Conservation (phyloP, 208 protist genomes). For the Wallacemonas rigidus region DNA sequence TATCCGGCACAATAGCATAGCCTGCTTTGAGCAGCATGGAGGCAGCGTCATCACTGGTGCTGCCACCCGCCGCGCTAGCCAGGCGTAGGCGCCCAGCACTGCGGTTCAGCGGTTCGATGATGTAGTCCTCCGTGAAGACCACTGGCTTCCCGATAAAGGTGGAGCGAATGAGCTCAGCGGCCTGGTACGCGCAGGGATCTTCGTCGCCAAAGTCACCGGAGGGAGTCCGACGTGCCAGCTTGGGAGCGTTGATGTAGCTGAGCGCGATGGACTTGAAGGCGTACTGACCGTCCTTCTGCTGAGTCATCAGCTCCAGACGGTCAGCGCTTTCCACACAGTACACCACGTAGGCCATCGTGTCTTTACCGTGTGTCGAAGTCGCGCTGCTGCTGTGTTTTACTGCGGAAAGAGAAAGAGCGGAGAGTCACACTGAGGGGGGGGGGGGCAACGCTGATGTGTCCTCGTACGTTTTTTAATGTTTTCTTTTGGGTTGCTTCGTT, state of each 20-base stretch:
- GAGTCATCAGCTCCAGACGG: conserved; percentile 73
- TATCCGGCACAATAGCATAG: conserved; percentile 64
- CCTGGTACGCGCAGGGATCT: conserved; percentile 88
- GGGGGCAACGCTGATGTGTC: too few relatives aligned
- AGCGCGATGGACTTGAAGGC: conserved; percentile 76
- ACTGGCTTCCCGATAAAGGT: conserved; percentile 88
- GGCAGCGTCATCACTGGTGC: conserved; percentile 58
- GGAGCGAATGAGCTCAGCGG: conserved; percentile 80
- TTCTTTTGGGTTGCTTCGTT: too few relatives aligned
- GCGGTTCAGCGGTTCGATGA: conserved; percentile 81
- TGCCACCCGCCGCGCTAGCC: conserved; percentile 21
- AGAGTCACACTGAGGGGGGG: too few relatives aligned
- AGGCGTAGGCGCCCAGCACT: conserved; percentile 71
- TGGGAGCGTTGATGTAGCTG: conserved; percentile 86
- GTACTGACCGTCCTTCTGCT: conserved; percentile 6
- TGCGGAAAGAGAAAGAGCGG: too few relatives aligned
- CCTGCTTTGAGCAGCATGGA: conserved; percentile 75
- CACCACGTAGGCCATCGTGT: conserved; percentile 77
- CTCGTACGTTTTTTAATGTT: too few relatives aligned
- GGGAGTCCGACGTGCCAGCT: conserved; percentile 53
- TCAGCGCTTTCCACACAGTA: conserved; percentile 87
- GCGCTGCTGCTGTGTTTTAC: too few relatives aligned
- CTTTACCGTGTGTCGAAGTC: neutral
- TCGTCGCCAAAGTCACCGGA: conserved; percentile 73
- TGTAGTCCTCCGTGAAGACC: conserved; percentile 85